Conservation (phyloP, 306 rosid genomes). For the Prunus kanzakura region DNA sequence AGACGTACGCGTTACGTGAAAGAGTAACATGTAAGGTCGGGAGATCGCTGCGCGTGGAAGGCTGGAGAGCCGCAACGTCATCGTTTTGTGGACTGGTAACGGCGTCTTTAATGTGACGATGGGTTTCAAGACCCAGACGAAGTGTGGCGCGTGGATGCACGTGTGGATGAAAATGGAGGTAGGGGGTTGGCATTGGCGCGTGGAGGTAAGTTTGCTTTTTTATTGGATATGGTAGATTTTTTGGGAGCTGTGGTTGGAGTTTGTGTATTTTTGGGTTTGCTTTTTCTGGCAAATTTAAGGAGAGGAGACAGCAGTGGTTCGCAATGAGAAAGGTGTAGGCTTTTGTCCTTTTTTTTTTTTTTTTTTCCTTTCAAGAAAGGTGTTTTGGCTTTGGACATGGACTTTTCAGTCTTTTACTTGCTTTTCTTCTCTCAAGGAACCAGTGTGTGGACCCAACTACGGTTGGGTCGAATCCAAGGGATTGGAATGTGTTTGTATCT, state of each 20-base stretch:
- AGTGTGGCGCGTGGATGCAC: neutral
- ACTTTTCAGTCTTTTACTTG: neutral
- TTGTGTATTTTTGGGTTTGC: neutral
- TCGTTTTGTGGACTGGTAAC: constrained; percentile 8
- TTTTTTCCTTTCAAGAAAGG: too few relatives aligned
- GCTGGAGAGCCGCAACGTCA: constrained; percentile 26
- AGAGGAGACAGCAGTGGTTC: neutral
- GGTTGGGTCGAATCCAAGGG: neutral
- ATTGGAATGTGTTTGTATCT: too few relatives aligned
- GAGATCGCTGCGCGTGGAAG: constrained; percentile 3
- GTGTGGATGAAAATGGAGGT: neutral
- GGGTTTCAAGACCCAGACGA: neutral
- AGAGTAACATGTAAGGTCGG: neutral
- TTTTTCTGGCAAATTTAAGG: constrained; percentile 32
- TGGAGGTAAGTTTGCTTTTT: neutral
- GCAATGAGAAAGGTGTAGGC: neutral
- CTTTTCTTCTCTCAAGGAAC: neutral
- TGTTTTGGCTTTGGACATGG: neutral
- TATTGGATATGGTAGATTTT: neutral
- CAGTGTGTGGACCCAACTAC: neutral
- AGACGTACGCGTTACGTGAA: neutral
- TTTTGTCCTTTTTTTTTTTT: too few relatives aligned
- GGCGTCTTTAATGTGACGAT: neutral
- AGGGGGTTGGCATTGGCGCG: neutral
- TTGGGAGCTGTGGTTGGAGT: neutral